Conservation (phyloP, 2,329 filamentous ascomycete genomes). For the Blumeriella jaapii region DNA sequence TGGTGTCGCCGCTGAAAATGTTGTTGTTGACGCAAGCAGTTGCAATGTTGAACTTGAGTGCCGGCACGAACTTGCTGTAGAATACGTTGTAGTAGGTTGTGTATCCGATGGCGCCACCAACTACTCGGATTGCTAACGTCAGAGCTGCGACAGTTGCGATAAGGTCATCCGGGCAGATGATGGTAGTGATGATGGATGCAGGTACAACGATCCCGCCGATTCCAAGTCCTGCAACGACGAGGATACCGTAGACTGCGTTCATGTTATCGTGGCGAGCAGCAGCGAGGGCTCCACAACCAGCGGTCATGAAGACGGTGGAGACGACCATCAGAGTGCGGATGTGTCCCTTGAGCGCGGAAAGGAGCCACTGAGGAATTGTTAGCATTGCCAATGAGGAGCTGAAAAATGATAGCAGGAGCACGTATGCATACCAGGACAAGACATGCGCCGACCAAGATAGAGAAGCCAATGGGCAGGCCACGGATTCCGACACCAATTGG, state of each 20-base stretch:
- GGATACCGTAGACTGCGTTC: conserved; percentile 40
- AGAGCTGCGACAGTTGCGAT: conserved; percentile 59
- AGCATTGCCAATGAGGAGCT: not conserved
- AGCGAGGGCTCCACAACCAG: conserved; percentile 41
- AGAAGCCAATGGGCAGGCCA: conserved; percentile 51
- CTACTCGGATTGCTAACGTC: conserved; percentile 56
- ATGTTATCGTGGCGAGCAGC: conserved; percentile 41
- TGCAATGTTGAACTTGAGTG: conserved; percentile 19
- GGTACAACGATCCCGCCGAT: conserved; percentile 59
- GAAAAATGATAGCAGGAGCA: not conserved
- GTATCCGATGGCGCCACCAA: conserved; percentile 47
- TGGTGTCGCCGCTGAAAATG: conserved; percentile 29
- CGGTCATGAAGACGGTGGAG: conserved; percentile 53
- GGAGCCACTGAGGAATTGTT: conserved; percentile 29
- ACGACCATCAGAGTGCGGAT: conserved; percentile 49
- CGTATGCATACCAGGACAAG: conserved; percentile 34
- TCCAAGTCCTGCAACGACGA: conserved; percentile 51
- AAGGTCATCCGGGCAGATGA: conserved; percentile 58
- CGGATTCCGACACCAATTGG: conserved; percentile 52
- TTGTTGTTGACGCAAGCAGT: conserved; percentile 12
- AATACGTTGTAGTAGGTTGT: conserved; percentile 47
- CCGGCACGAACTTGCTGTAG: conserved; percentile 30
- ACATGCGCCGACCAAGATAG: conserved; percentile 49
- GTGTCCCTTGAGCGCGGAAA: conserved; percentile 45
- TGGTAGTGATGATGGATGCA: conserved; percentile 56